Percentiles rank a stretch among this genome's conserved stretches.
These are phyloP conservation scores for Penicillium manginii DNA, from an alignment of 495 filamentous ascomycete genomes.

Conservation along the genomic window DNA sequence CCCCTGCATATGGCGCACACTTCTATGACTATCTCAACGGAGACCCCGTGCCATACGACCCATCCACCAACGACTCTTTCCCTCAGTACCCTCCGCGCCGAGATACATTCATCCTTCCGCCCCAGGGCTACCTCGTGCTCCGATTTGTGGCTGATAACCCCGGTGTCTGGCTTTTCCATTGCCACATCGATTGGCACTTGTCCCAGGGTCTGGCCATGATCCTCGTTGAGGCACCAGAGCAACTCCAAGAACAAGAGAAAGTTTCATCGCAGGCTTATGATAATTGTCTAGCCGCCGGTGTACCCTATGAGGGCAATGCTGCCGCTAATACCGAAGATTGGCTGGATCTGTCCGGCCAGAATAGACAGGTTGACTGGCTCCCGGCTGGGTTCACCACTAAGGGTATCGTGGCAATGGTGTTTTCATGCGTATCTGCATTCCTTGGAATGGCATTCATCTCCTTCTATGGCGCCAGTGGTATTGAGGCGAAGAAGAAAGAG, in stretches of 20 bases:
- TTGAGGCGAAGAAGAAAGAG: constrained; percentile 15
- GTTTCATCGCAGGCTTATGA: constrained; percentile 67
- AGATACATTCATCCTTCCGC: constrained; percentile 60
- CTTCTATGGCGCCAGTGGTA: constrained; percentile 60
- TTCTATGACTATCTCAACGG: constrained; percentile 34
- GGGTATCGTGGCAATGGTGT: constrained; percentile 74
- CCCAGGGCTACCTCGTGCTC: constrained; percentile 63
- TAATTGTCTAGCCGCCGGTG: constrained; percentile 55
- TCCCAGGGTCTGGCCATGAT: constrained; percentile 44
- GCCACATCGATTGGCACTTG: constrained; percentile 72
- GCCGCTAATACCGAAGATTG: constrained; percentile 68
- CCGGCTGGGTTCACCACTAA: constrained; percentile 72
- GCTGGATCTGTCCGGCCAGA: constrained; percentile 67
- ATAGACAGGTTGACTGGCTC: constrained; percentile 55
- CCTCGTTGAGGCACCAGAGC: constrained; percentile 61
- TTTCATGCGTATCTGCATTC: constrained; percentile 71
- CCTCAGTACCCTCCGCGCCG: constrained; percentile 53
- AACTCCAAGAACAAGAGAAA: constrained; percentile 60
- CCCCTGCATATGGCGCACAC: constrained; percentile 42
- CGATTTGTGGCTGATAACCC: constrained; percentile 71
- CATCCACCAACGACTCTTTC: constrained; percentile 41
- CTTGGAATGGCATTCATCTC: constrained; percentile 70
- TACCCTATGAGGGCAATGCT: constrained; percentile 67
- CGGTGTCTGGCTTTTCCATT: constrained; percentile 62
- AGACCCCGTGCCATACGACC: constrained; percentile 44